A percentile compares a stretch with the other conserved stretches of the same genome.
Evolutionary conservation across 495 filamentous ascomycete genomes (phyloP).

Genomic region (Lepidopterella palustris): DNA sequence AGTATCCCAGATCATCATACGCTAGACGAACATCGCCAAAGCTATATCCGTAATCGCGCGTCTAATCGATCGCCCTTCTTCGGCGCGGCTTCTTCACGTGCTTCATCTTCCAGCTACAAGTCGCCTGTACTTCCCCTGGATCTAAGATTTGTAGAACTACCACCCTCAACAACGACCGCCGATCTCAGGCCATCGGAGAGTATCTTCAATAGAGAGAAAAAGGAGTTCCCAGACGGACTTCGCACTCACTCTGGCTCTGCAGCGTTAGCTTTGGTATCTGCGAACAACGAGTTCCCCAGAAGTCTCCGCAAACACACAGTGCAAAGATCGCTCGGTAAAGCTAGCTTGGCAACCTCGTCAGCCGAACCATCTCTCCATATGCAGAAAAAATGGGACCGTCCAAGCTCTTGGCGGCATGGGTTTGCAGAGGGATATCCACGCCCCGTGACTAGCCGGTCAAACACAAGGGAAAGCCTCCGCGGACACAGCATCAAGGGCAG

Average conservation of each 20-base stretch:
- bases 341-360: background rate
- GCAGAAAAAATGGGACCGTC: conserved; percentile 6
- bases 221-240: conserved; percentile 4
- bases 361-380: background rate
- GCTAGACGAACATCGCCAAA: conserved; percentile 31
- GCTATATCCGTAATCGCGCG: conserved; percentile 33
- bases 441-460: background rate
- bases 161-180: background rate
- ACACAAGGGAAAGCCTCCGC: conserved; percentile 7
- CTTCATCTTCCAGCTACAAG: conserved; percentile 20
- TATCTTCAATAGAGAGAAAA: background rate
- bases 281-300: conserved; percentile 1
- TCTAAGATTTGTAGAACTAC: background rate
- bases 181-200: conserved; percentile 1
- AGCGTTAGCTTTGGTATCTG: background rate
- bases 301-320: conserved; percentile 11
- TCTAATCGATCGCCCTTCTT: conserved; percentile 25
- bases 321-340: background rate
- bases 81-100: conserved; percentile 15
- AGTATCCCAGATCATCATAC: conserved; percentile 28
- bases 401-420: background rate
- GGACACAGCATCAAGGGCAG: conserved; percentile 5
- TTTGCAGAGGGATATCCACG: conserved; percentile 3
- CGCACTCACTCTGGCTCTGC: conserved; percentile 9
- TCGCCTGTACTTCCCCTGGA: background rate